Conservation (phyloP, 2,329 filamentous ascomycete genomes). For the Neofusicoccum umdonicola region DNA sequence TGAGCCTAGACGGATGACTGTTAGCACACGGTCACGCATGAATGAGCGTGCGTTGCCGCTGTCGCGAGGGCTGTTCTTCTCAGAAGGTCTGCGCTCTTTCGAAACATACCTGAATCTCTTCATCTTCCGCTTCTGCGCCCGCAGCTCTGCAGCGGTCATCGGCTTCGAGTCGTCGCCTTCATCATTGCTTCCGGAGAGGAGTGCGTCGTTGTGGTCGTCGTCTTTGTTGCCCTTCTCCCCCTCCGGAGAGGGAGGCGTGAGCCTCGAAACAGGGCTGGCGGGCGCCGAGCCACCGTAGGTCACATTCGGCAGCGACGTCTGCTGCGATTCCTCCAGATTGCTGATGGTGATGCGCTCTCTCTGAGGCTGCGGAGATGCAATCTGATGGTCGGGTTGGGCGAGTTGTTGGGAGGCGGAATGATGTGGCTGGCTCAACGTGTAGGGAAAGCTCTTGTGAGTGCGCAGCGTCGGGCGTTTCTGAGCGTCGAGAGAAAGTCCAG, state of each 20-base stretch:
- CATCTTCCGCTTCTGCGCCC: conserved; percentile 56
- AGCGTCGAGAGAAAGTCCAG: conserved; percentile 35
- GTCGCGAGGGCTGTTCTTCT: not conserved
- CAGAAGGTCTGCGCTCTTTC: not conserved
- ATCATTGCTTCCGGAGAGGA: conserved; percentile 26
- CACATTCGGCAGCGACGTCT: conserved; percentile 31
- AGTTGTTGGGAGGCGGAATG: conserved; percentile 26
- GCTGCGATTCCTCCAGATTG: conserved; percentile 36
- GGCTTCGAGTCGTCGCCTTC: conserved; percentile 34
- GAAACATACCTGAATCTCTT: conserved; percentile 70
- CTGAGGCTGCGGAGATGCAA: conserved; percentile 25
- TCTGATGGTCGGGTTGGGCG: conserved; percentile 21
- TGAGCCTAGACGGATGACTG: conserved; percentile 60
- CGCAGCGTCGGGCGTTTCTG: conserved; percentile 39
- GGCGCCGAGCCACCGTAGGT: conserved; percentile 45
- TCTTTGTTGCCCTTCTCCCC: conserved; percentile 40
- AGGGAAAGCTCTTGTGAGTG: conserved; percentile 45
- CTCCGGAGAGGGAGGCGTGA: conserved; percentile 45
- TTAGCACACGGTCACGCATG: not conserved
- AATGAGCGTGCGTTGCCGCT: too few relatives aligned
- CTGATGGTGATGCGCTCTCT: conserved; percentile 31
- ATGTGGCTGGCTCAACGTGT: conserved; percentile 40
- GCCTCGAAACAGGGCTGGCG: conserved; percentile 45
- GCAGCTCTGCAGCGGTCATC: conserved; percentile 48
- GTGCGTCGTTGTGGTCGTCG: conserved; percentile 41